Conservation (phyloP, 2,329 filamentous ascomycete species). For the Trichoderma oligosporum region DNA sequence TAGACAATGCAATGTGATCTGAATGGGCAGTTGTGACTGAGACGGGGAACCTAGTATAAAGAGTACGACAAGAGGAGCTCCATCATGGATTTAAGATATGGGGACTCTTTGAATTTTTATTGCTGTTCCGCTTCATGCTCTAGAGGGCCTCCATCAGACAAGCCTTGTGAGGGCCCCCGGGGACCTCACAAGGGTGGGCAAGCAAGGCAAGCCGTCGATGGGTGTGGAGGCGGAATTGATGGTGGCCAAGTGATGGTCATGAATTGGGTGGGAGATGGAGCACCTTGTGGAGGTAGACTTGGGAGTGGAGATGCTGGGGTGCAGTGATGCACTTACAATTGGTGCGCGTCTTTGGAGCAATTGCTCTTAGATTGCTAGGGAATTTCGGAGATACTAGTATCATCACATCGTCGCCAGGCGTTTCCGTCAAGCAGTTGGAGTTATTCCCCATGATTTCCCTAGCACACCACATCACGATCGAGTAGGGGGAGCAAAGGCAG, state of each 20-base stretch:
- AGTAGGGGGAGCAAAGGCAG: not conserved
- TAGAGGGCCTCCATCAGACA: conserved; percentile 15
- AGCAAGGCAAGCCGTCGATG: conserved; percentile 17
- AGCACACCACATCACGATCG: conserved; percentile 11
- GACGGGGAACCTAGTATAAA: conserved; percentile 14
- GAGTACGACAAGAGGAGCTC: conserved; percentile 11
- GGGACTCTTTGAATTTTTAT: conserved; percentile 12
- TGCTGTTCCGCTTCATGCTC: conserved; percentile 10
- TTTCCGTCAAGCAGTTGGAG: conserved; percentile 14
- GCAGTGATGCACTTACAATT: conserved; percentile 19
- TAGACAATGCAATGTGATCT: conserved; percentile 1
- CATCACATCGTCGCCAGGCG: conserved; percentile 8
- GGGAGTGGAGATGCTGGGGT: conserved; percentile 19
- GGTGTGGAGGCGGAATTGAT: conserved; percentile 19
- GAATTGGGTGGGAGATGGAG: conserved; percentile 11
- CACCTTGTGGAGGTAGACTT: conserved; percentile 18
- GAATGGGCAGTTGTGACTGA: conserved; percentile 2
- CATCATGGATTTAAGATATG: conserved; percentile 15
- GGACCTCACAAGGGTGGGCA: conserved; percentile 17
- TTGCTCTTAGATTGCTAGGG: conserved; percentile 11
- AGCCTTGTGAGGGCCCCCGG: conserved; percentile 17
- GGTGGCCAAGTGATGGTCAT: conserved; percentile 18
- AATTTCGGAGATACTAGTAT: conserved; percentile 18
- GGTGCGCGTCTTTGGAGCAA: conserved; percentile 15
- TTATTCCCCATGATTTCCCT: conserved; percentile 2